Conservation (phyloP, 2,329 filamentous ascomycete genomes). For the Fusarium sp. region DNA sequence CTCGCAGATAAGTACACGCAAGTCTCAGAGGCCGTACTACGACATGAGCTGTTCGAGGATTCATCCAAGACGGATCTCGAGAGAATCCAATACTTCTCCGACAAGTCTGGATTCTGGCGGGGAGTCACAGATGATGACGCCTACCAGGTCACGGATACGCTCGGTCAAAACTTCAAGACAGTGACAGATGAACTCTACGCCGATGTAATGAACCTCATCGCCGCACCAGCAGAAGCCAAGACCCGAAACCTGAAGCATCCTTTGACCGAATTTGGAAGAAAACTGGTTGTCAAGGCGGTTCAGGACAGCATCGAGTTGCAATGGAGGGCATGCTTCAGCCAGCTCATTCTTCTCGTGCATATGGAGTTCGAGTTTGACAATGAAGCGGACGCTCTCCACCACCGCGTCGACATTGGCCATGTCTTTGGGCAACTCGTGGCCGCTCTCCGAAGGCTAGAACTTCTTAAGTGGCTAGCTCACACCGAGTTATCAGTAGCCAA, state of each 20-base stretch:
- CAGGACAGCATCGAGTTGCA: conserved; percentile 83
- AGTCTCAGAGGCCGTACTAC: conserved; percentile 74
- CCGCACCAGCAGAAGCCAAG: conserved; percentile 58
- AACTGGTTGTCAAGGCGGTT: conserved; percentile 78
- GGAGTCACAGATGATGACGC: conserved; percentile 87
- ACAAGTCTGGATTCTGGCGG: conserved; percentile 81
- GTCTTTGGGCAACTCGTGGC: conserved; percentile 78
- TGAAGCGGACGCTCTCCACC: conserved; percentile 73
- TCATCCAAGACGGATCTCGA: conserved; percentile 77
- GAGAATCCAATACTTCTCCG: conserved; percentile 82
- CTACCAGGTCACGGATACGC: conserved; percentile 73
- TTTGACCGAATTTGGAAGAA: conserved; percentile 81
- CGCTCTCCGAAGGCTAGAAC: conserved; percentile 79
- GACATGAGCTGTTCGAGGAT: conserved; percentile 80
- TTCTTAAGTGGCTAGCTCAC: conserved; percentile 76
- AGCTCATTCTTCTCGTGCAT: conserved; percentile 85
- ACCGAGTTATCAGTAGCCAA: conserved; percentile 67
- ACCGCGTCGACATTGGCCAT: conserved; percentile 72
- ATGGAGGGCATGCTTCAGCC: conserved; percentile 81
- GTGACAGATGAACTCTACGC: conserved; percentile 68
- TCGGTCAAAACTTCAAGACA: conserved; percentile 74
- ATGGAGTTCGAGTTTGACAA: conserved; percentile 86
- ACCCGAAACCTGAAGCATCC: conserved; percentile 61
- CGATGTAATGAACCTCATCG: conserved; percentile 61
- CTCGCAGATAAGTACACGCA: conserved; percentile 78